These are phyloP conservation scores for Boletus sp. DNA, from an alignment of 1,284 basidiomycete genomes.

Conservation along the genomic window DNA sequence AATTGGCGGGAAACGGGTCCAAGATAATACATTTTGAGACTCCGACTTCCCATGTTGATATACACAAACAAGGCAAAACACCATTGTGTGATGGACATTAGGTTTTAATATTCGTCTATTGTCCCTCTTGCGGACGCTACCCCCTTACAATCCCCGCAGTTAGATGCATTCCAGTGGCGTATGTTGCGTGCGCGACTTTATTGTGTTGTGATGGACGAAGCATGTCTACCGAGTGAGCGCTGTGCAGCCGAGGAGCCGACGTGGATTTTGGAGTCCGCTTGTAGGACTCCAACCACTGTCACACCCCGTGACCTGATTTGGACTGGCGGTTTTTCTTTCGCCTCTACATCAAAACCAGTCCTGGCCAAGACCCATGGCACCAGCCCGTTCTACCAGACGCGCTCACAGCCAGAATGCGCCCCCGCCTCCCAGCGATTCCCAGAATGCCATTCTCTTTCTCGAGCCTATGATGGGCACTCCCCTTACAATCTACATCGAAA, in stretches of 20 bases:
- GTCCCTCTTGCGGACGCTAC: neutral
- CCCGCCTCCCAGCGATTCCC: slow-evolving; percentile 28
- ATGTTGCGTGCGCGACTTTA: neutral
- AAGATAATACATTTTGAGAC: slow-evolving; percentile 34
- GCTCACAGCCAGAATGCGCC: slow-evolving; percentile 33
- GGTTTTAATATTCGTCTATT: neutral
- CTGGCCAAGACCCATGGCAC: slow-evolving; percentile 73
- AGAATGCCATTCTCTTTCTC: slow-evolving; percentile 52
- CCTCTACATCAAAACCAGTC: slow-evolving; percentile 30
- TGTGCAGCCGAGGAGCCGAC: slow-evolving; percentile 12
- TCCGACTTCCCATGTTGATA: slow-evolving; percentile 31
- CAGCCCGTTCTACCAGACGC: slow-evolving; percentile 55
- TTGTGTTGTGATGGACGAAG: slow-evolving; percentile 6
- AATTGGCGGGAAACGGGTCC: slow-evolving; percentile 17
- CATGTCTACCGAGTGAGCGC: neutral
- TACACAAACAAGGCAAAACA: slow-evolving; percentile 30
- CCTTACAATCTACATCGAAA: slow-evolving; percentile 70
- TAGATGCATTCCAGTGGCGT: slow-evolving; percentile 2
- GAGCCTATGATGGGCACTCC: slow-evolving; percentile 77
- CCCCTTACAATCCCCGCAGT: neutral
- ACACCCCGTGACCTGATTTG: slow-evolving; percentile 21
- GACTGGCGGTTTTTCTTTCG: slow-evolving; percentile 21
- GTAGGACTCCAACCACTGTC: slow-evolving; percentile 40
- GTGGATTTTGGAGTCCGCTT: slow-evolving; percentile 22
- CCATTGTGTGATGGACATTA: neutral